phyloP scores from a whole-genome alignment of 345 rosid species.

The Eucalyptus urophylla region DNA sequence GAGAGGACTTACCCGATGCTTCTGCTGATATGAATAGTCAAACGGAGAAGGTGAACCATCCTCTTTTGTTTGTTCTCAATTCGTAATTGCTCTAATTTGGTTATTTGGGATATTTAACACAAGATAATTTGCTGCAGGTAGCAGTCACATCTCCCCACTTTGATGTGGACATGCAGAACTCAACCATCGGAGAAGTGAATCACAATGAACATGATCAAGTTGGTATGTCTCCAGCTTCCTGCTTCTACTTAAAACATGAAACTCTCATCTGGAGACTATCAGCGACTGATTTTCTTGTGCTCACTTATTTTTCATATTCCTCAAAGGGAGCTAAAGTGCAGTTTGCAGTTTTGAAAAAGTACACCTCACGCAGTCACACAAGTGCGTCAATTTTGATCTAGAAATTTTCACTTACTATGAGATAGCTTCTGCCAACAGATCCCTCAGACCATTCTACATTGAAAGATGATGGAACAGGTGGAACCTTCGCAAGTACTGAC shows the following conservation, averaged over 20 bases:
- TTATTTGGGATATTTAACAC: conserved; percentile 4
- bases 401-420: background rate
- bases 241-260: background rate
- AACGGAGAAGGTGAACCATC: conserved; percentile 10
- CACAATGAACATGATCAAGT: conserved; percentile 5
- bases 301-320: background rate
- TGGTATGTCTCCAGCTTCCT: conserved; percentile 23
- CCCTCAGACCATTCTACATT: conserved; percentile 7
- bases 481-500: conserved; percentile 9
- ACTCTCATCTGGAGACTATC: background rate
- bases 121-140: conserved; percentile 14
- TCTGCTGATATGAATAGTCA: conserved; percentile 9
- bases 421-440: conserved; percentile 14
- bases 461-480: conserved; percentile 15
- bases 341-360: background rate
- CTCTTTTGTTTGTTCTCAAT: background rate
- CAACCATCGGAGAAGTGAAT: conserved; percentile 1
- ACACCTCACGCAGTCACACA: background rate
- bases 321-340: background rate
- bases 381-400: background rate
- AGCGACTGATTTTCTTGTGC: background rate
- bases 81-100: background rate
- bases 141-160: conserved; percentile 8
- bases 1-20: conserved; percentile 8
- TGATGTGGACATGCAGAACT: conserved; percentile 3